Conservation (phyloP, 192 early-diverging fungal genomes). For the Helicostylum pulchrum region DNA sequence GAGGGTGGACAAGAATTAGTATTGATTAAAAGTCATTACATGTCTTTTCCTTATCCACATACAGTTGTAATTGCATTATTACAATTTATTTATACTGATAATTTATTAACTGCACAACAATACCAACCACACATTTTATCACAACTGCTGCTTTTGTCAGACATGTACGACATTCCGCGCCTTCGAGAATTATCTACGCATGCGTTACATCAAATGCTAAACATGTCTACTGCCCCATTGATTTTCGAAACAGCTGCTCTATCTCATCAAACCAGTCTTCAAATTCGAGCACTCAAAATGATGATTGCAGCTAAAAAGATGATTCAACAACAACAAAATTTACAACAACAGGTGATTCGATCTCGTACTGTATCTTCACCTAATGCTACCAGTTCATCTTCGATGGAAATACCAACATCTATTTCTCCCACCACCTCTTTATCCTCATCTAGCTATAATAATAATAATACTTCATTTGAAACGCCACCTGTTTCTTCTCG, state of each 20-base stretch:
- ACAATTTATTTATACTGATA: conserved; percentile 69
- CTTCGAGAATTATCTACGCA: conserved; percentile 54
- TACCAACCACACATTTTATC: conserved; percentile 64
- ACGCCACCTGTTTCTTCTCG: neutral
- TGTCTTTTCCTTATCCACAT: conserved; percentile 47
- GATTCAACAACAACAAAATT: conserved; percentile 51
- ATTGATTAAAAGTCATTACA: conserved; percentile 26
- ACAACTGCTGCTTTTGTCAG: conserved; percentile 59
- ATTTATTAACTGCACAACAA: conserved; percentile 62
- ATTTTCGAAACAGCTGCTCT: conserved; percentile 66
- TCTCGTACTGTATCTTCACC: conserved; percentile 14
- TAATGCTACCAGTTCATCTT: neutral
- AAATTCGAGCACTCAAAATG: conserved; percentile 54
- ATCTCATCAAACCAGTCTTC: conserved; percentile 64
- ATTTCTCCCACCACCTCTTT: conserved; percentile 11
- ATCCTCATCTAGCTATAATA: conserved; percentile 12
- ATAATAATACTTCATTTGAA: neutral
- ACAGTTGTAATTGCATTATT: conserved; percentile 56
- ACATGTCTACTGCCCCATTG: conserved; percentile 60
- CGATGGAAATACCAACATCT: neutral
- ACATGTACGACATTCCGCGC: conserved; percentile 60
- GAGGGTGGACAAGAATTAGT: neutral
- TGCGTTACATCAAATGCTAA: conserved; percentile 61
- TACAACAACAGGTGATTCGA: conserved; percentile 4
- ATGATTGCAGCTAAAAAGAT: conserved; percentile 60